Percentiles rank a stretch among this genome's conserved stretches.
Evolutionary conservation across 345 rosid genomes (phyloP).

Genomic region (Gossypium australe): DNA sequence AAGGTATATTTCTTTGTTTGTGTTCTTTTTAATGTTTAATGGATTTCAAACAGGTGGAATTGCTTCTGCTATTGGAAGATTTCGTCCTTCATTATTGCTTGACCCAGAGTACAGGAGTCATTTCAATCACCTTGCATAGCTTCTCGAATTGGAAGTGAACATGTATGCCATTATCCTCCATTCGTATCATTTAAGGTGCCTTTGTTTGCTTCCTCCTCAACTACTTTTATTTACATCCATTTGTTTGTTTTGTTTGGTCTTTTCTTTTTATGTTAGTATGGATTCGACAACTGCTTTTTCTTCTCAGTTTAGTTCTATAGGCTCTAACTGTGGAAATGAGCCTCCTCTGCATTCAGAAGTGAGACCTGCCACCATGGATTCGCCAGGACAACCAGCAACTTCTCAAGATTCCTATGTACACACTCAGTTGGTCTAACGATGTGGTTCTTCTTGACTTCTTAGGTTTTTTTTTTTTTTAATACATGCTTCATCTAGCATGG

Average conservation of each 20-base stretch:
- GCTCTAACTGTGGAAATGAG: conserved; percentile 26
- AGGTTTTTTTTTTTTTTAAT: conserved; percentile 7
- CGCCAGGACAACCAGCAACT: conserved; percentile 26
- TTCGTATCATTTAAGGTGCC: no score
- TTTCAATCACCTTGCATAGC: conserved; percentile 22
- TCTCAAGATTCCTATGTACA: conserved; percentile 17
- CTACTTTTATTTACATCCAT: no score
- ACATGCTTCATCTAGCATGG: conserved; percentile 40
- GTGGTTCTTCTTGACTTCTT: neutral
- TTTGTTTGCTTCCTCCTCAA: no score
- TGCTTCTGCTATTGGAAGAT: conserved; percentile 53
- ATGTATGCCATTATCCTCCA: no score
- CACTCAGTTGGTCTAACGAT: neutral
- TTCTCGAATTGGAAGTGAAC: neutral
- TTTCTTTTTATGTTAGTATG: no score
- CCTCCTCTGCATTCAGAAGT: conserved; percentile 32
- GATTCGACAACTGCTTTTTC: no score
- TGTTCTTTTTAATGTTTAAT: conserved; percentile 21
- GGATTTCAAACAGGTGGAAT: conserved; percentile 32
- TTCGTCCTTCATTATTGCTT: conserved; percentile 64
- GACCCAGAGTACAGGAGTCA: conserved; percentile 62
- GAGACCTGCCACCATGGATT: conserved; percentile 27
- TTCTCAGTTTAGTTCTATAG: conserved; percentile 1
- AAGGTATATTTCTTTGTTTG: neutral
- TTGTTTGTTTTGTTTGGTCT: no score